Percentiles rank a stretch among this genome's conserved stretches.
These are phyloP conservation scores for Anethum foeniculum DNA, from an alignment of 140 eudicot species.

Conservation along the genomic window DNA sequence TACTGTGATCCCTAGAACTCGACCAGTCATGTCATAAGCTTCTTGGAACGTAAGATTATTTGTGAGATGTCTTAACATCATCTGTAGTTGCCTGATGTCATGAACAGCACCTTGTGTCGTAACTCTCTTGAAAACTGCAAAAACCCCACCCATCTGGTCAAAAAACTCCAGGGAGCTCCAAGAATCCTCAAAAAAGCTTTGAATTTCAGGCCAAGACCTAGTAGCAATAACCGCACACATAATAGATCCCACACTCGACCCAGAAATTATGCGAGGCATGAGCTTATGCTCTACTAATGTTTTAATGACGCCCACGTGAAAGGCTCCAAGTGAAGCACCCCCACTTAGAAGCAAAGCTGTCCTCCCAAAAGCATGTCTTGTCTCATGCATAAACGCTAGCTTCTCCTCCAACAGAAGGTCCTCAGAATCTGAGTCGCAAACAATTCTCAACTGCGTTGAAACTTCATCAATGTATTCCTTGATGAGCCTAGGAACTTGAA, in stretches of 20 bases:
- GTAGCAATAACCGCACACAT: slow-evolving; percentile 85
- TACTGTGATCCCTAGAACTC: slow-evolving; percentile 82
- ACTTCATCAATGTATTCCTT: slow-evolving; percentile 92
- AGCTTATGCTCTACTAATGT: slow-evolving; percentile 90
- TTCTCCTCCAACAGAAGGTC: slow-evolving; percentile 87
- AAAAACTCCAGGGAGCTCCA: slow-evolving; percentile 77
- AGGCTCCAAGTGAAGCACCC: slow-evolving; percentile 93
- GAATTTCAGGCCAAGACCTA: slow-evolving; percentile 93
- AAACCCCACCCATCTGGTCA: slow-evolving; percentile 91
- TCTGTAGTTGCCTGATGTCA: slow-evolving; percentile 75
- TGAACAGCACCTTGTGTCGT: slow-evolving; percentile 83
- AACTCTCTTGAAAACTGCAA: slow-evolving; percentile 67
- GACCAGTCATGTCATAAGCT: slow-evolving; percentile 95
- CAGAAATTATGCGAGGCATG: slow-evolving; percentile 83
- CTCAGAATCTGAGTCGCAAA: slow-evolving; percentile 84
- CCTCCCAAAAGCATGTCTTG: slow-evolving; percentile 93
- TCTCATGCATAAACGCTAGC: slow-evolving; percentile 96
- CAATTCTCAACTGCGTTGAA: slow-evolving; percentile 73
- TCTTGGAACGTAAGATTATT: slow-evolving; percentile 92
- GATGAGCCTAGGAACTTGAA: slow-evolving; percentile 79
- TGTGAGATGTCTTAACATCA: slow-evolving; percentile 61
- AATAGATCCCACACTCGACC: slow-evolving; percentile 92
- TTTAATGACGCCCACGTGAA: slow-evolving; percentile 91
- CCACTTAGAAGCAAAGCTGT: slow-evolving; percentile 93
- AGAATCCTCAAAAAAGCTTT: slow-evolving; percentile 89